These are phyloP conservation scores for Clarkia xantiana DNA, from an alignment of 345 rosid genomes.

Conservation along the genomic window DNA sequence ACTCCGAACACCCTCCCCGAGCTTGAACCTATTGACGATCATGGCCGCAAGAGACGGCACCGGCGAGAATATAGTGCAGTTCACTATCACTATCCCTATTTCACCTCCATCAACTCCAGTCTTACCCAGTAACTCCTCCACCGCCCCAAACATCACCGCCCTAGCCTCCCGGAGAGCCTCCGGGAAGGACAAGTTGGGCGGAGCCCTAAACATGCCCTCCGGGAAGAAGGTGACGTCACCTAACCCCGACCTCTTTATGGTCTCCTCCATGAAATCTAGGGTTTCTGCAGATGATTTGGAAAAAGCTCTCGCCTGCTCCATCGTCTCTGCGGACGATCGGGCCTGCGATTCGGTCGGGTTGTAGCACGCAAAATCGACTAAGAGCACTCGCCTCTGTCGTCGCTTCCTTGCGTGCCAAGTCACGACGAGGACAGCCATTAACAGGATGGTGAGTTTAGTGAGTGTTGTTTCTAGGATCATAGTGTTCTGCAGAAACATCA, in stretches of 20 bases:
- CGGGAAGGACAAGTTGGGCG: conserved; percentile 1
- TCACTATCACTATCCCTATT: conserved; percentile 8
- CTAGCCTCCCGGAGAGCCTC: conserved; percentile 4
- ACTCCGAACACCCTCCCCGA: conserved; percentile 9
- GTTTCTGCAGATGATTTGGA: background rate
- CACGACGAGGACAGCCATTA: no score
- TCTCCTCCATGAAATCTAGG: conserved; percentile 4
- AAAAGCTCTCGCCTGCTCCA: background rate
- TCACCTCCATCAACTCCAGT: conserved; percentile 6
- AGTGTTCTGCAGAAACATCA: no score
- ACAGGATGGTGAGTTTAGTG: no score
- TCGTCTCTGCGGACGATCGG: background rate
- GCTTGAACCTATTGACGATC: conserved; percentile 17
- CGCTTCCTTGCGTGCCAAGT: no score
- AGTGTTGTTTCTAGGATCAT: no score
- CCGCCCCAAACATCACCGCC: conserved; percentile 4
- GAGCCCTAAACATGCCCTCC: conserved; percentile 3
- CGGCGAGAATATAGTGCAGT: conserved; percentile 2
- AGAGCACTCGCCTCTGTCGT: no score
- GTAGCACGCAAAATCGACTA: conserved; percentile 9
- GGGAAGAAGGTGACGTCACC: conserved; percentile 7
- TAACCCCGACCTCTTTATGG: conserved; percentile 7
- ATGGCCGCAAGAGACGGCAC: conserved; percentile 15
- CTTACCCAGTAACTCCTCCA: conserved; percentile 6
- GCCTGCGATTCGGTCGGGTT: conserved; percentile 1